Evolutionary conservation across 352 stramenopile species (phyloP), one percentile per base, ranked within the genome.

Genomic region (Phytophthora capsici): DNA sequence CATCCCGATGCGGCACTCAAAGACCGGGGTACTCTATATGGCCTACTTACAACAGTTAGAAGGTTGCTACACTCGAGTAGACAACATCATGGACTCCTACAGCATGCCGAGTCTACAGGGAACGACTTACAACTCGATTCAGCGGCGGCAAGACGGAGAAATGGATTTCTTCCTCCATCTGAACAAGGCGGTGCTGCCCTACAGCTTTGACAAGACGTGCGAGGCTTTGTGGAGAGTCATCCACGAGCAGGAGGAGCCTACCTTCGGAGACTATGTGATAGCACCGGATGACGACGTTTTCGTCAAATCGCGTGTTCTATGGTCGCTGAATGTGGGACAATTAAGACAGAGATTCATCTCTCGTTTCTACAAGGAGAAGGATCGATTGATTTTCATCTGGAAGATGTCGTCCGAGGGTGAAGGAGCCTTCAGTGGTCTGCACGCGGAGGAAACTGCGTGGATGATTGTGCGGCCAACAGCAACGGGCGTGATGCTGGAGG

Each of bases 331-430:
- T 16, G 22, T 19, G 10, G 45, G 32, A 1, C 19, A 14, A 7
- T 23, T 73, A 20, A 40, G 34, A n/a, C 54, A 63, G 41, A 36
- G 50, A 1, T 59, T 63, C 68, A 66, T 85, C 16, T 77, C 77
- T 53, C 66, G 67, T 0, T 46, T 48, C 34, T 89, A 84, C 36
- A 63, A 62, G 5, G 71, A 88, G 26, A 17, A 41, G 0, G 57
- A 80, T 9, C 73, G 80, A 6, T 57, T 80, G 44, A 71, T 86
- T 51, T 32, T 87, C 2, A 76, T 87, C n/a, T 89, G 75, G 80
- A 79, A 75, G n/a, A 64, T 69, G 9, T 65, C 73, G 4, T 75
- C 65, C 0, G 62, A 84, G 19, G 73, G 75, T 7, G 66, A 73
- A 34, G 55, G 69, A 5, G 36, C 22, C 6, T 69, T 75, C 13